Evolutionary conservation across 176 grass and related monocot species (phyloP).

Genomic region (Oryza nivara): DNA sequence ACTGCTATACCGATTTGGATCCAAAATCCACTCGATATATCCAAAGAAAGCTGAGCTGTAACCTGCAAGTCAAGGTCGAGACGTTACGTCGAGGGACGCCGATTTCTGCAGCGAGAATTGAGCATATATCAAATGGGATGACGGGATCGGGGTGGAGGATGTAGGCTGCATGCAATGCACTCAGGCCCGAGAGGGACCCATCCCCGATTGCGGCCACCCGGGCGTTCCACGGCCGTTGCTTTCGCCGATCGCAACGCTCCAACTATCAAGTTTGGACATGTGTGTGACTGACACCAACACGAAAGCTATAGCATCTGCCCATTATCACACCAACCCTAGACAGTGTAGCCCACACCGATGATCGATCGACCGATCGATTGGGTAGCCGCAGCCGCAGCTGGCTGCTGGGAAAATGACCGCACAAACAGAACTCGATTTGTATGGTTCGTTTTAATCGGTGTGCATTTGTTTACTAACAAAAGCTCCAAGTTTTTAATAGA

Average conservation of each 20-base stretch:
- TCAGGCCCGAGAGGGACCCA: conserved; percentile 16
- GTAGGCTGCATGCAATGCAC: conserved; percentile 38
- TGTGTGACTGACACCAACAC: conserved; percentile 8
- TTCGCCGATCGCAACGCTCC: conserved; percentile 52
- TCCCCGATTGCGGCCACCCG: neutral
- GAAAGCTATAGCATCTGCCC: conserved; percentile 20
- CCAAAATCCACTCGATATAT: neutral
- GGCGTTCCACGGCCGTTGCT: conserved; percentile 11
- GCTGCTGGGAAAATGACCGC: neutral
- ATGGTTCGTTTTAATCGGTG: neutral
- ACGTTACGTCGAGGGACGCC: conserved; percentile 41
- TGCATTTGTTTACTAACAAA: neutral
- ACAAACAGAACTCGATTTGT: neutral
- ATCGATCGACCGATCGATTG: conserved; percentile 7
- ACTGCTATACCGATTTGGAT: neutral
- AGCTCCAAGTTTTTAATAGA: neutral
- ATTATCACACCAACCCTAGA: conserved; percentile 43
- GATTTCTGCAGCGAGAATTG: neutral
- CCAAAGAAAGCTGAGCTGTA: neutral
- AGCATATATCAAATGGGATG: neutral
- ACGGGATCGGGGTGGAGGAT: neutral
- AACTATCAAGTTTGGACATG: conserved; percentile 31
- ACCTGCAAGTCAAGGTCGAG: conserved; percentile 37
- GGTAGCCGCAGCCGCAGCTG: neutral
- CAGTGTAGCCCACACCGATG: neutral